phyloP scores from a whole-genome alignment of 352 stramenopile species.

The Phytophthora lateralis region DNA sequence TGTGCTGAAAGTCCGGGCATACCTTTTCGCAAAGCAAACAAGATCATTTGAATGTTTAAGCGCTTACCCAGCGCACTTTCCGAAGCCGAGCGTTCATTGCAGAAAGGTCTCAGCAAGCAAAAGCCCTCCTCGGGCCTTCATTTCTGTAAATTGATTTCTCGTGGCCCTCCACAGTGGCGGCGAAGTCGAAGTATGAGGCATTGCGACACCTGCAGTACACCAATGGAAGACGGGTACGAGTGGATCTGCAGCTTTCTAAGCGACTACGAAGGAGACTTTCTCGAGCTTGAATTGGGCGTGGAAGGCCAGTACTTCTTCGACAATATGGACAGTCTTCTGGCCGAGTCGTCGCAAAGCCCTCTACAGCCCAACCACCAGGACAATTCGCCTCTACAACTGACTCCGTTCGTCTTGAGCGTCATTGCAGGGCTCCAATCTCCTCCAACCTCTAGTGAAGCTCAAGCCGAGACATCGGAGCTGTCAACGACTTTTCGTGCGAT shows the following conservation, averaged over 20 bases:
- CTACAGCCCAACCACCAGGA: conserved; percentile 3
- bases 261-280: conserved; percentile 31
- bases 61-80: conserved; percentile 2
- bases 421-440: conserved; percentile 10
- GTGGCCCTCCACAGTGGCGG: no score
- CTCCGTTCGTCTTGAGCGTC: conserved; percentile 19
- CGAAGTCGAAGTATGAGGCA: no score
- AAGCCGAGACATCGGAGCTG: not conserved
- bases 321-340: conserved; percentile 24
- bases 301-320: conserved; percentile 40
- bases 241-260: conserved; percentile 37
- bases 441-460: not conserved
- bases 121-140: not conserved
- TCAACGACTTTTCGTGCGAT: conserved; percentile 18
- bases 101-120: not conserved
- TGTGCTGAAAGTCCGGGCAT: no score
- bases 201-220: not conserved
- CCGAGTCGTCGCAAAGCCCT: not conserved
- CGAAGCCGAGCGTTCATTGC: not conserved
- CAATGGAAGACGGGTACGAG: conserved; percentile 18
- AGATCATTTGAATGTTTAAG: conserved; percentile 7
- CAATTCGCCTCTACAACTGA: conserved; percentile 11
- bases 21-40: not conserved
- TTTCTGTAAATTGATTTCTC: not conserved
- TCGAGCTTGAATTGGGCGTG: conserved; percentile 42